These are phyloP conservation scores for Penicillium herquei DNA, from an alignment of 495 filamentous ascomycete genomes.

Conservation along the genomic window DNA sequence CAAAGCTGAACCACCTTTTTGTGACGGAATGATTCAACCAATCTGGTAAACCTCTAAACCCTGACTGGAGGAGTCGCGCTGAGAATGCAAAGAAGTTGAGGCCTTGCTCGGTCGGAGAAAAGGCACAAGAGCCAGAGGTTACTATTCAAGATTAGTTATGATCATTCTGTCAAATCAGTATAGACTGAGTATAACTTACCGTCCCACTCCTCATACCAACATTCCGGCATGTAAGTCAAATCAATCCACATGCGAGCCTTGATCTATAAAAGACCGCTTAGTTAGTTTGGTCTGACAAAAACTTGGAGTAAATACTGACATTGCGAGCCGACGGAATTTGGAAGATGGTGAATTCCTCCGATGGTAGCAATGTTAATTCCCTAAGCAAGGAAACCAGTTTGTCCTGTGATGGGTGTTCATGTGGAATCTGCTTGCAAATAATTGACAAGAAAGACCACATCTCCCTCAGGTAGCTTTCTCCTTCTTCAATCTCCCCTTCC, in stretches of 20 bases:
- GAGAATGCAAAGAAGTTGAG: slow-evolving; percentile 6
- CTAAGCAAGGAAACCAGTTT: slow-evolving; percentile 1
- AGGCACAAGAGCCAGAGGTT: background rate
- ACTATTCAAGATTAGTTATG: background rate
- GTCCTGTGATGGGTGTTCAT: slow-evolving; percentile 5
- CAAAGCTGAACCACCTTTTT: background rate
- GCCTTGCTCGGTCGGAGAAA: background rate
- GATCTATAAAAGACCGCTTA: background rate
- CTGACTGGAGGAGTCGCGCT: slow-evolving; percentile 1
- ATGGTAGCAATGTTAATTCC: background rate
- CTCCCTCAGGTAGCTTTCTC: slow-evolving; percentile 3
- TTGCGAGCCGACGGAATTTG: no score
- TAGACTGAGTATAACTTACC: background rate
- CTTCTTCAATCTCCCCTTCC: background rate
- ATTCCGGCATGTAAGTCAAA: background rate
- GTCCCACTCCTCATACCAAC: background rate
- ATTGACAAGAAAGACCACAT: background rate
- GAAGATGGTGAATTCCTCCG: no score
- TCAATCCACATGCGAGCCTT: background rate
- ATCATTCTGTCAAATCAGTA: background rate
- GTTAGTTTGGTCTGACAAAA: background rate
- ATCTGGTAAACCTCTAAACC: background rate
- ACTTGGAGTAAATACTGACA: background rate
- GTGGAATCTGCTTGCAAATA: slow-evolving; percentile 2
- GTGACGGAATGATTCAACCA: background rate